Evolutionary conservation across 2,329 filamentous ascomycete genomes (phyloP).

Genomic region (Ascochyta rabiei): DNA sequence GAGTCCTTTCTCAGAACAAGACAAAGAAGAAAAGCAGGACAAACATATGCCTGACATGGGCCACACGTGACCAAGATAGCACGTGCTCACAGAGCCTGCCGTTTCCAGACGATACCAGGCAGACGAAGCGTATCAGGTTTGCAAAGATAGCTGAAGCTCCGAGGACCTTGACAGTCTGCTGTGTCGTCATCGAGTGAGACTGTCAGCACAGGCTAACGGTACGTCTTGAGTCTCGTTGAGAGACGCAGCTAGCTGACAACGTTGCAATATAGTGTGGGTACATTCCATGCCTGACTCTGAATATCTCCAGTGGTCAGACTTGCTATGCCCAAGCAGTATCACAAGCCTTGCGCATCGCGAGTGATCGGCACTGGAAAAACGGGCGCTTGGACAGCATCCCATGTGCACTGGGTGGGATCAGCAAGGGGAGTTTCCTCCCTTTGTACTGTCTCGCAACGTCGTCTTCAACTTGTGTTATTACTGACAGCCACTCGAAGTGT

Average conservation of each 20-base stretch:
- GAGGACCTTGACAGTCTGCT: background rate
- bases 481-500: background rate
- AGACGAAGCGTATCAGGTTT: background rate
- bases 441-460: background rate
- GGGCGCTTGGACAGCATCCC: conserved; percentile 7
- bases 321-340: background rate
- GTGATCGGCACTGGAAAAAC: conserved; percentile 3
- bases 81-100: background rate
- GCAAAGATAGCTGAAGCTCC: conserved; percentile 1
- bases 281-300: background rate
- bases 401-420: conserved; percentile 6
- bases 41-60: background rate
- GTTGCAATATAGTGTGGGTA: background rate
- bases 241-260: background rate
- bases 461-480: background rate
- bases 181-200: background rate
- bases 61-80: background rate
- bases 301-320: background rate
- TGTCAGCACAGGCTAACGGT: background rate
- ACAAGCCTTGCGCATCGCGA: conserved; percentile 1
- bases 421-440: conserved; percentile 4
- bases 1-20: background rate
- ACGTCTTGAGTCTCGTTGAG: background rate
- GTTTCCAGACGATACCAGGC: background rate
- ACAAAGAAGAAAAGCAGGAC: background rate